Base-by-base conservation (phyloP, 1,284 basidiomycete genomes). In the Trametes pubescens region DNA sequence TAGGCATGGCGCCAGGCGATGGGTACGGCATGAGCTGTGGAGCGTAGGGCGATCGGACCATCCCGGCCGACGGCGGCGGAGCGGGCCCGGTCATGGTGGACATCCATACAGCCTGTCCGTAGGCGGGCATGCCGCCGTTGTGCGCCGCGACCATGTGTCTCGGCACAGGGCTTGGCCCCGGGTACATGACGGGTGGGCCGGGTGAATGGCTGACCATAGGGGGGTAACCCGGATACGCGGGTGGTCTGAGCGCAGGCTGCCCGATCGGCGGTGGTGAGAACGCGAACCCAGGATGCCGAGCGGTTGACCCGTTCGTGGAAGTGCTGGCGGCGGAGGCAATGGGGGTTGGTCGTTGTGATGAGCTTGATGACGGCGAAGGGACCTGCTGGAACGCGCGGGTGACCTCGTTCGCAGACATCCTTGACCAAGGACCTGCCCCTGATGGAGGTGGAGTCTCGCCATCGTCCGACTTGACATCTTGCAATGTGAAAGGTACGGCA, bases 381-480 rank as follows among this genome's bases (percentile, higher is more conserved):
- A 93, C 92, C 75, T 89, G 89, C 72, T 94, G 92, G 78, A 94
- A 94, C 26, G 91, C 90, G 64, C 90, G 86, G 16, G 89, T 91
- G 26, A 93, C 92, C 63, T 94, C 92, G 65, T 88, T 86, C 44
- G 89, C 78, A 13, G 91, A 92, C 86, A 93, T 92, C 51, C 90
- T 85, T 16, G 89, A 88, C 37, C 90, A 84, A 10, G 81, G 79
- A 48, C 81, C 77, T 21, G 85, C 79, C 18, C 80, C 77, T 13
- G 82, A 82, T 21, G 90, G 88, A n/a, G 91, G 90, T 1, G 91
- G 91, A 1, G 90, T 92, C 74, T 86, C 88, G 37, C 90, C 90
- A 69, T 90, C 90, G 71, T 93, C 91, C 13, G 91, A 90, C 73
- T 93, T 93, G 58, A 92, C 88, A 62, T 93, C 92, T 70, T 90